Evolutionary conservation across 257 asterid species (phyloP).

Genomic region (Sherardia arvensis): DNA sequence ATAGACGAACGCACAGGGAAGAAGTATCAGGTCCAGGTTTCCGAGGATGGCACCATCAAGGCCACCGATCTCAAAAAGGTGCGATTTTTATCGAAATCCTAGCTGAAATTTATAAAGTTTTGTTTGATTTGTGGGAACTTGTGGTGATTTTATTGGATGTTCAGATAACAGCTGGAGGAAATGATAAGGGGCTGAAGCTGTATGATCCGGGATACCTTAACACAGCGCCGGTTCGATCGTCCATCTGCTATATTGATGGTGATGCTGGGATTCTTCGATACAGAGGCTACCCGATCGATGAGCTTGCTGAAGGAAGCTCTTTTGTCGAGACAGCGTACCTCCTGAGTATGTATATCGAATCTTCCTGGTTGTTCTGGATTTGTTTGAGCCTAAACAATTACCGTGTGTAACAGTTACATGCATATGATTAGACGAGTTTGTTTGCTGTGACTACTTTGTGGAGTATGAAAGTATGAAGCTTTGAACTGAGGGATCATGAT

Average conservation of each 20-base stretch:
- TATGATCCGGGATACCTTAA: conserved; percentile 97
- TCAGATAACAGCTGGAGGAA: conserved; percentile 61
- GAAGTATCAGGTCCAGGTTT: conserved; percentile 66
- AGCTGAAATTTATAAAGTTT: not conserved
- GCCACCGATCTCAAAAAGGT: conserved; percentile 94
- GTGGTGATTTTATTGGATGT: conserved; percentile 15
- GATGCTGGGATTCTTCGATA: conserved; percentile 96
- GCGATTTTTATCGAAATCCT: not conserved
- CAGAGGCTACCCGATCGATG: conserved; percentile 95
- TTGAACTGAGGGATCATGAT: not conserved
- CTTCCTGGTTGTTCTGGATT: not conserved
- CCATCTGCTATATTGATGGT: conserved; percentile 89
- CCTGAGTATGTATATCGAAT: conserved; percentile 51
- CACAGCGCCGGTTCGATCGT: conserved; percentile 93
- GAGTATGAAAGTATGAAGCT: not conserved
- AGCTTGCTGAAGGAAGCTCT: conserved; percentile 87
- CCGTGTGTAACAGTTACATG: not conserved
- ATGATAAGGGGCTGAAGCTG: conserved; percentile 93
- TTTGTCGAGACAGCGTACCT: conserved; percentile 94
- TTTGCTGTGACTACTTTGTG: not conserved
- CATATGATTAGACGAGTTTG: not conserved
- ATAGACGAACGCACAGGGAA: conserved; percentile 81
- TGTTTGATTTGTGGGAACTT: not conserved
- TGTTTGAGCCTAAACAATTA: not conserved
- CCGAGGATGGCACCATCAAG: conserved; percentile 77